A percentile compares a stretch with the other conserved stretches of the same genome.
phyloP scores from a whole-genome alignment of 2,329 filamentous ascomycete species.

The Catunica adiposa region DNA sequence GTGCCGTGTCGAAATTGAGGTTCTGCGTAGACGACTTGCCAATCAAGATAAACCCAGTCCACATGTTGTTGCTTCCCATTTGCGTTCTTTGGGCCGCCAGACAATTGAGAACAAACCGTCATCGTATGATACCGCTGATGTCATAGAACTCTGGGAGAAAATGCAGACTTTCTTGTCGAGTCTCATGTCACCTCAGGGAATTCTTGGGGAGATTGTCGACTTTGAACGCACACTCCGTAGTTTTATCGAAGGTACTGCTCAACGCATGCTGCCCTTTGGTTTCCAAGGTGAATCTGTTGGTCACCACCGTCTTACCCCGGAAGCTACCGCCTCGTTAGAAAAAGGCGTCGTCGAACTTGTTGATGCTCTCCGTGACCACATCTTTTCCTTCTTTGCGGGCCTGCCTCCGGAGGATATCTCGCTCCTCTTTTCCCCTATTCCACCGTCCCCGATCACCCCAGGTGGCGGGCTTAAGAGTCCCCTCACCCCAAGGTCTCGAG shows the following conservation, averaged over 20 bases:
- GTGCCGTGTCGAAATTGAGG: constrained; percentile 83
- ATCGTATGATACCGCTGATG: constrained; percentile 59
- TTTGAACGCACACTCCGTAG: constrained; percentile 88
- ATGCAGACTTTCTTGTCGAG: constrained; percentile 56
- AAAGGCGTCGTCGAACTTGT: constrained; percentile 71
- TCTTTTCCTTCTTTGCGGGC: constrained; percentile 70
- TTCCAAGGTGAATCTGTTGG: constrained; percentile 65
- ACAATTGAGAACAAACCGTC: constrained; percentile 41
- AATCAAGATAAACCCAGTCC: constrained; percentile 54
- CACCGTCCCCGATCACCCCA: constrained; percentile 45
- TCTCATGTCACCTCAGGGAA: constrained; percentile 60
- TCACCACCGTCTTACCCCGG: constrained; percentile 63
- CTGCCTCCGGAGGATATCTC: constrained; percentile 84
- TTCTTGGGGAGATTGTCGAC: constrained; percentile 77
- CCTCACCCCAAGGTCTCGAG: constrained; percentile 42
- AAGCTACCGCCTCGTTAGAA: constrained; percentile 55
- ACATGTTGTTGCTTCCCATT: constrained; percentile 54
- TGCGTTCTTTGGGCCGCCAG: constrained; percentile 57
- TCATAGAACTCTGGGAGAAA: constrained; percentile 88
- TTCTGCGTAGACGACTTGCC: constrained; percentile 66
- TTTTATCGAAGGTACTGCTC: constrained; percentile 75
- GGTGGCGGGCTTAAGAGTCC: constrained; percentile 30
- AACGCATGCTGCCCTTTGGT: constrained; percentile 61
- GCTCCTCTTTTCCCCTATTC: constrained; percentile 65
- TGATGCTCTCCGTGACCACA: constrained; percentile 60